Conservation (phyloP, 108 stramenopile species). For the Cylindrotheca closterium region DNA sequence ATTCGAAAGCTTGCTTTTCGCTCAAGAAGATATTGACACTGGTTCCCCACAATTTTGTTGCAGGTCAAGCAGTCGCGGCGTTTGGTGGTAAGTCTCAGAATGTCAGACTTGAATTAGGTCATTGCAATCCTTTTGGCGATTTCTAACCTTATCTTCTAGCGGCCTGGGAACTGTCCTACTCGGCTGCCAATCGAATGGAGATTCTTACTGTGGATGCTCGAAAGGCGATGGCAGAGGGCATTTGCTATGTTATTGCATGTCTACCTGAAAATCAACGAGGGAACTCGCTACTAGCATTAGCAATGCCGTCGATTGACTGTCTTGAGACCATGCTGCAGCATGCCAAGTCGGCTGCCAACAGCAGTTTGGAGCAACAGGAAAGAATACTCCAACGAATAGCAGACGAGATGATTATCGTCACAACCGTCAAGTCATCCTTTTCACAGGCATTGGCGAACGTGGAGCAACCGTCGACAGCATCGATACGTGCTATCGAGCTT, state of each 20-base stretch:
- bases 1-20: conserved; percentile 49
- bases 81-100: conserved; percentile 48
- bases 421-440: conserved; percentile 39
- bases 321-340: conserved; percentile 37
- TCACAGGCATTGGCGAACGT: conserved; percentile 13
- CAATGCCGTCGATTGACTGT: conserved; percentile 46
- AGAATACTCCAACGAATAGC: conserved; percentile 40
- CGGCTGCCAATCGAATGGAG: conserved; percentile 34
- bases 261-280: conserved; percentile 39
- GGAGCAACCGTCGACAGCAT: conserved; percentile 9
- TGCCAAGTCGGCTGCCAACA: conserved; percentile 13
- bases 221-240: conserved; percentile 43
- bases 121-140: neutral
- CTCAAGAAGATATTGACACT: conserved; percentile 39
- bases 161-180: conserved; percentile 49
- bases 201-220: conserved; percentile 49
- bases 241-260: conserved; percentile 50
- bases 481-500: conserved; percentile 14
- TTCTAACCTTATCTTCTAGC: conserved; percentile 11
- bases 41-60: conserved; percentile 42
- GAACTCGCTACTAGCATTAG: conserved; percentile 38
- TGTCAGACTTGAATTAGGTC: no score
- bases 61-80: conserved; percentile 42
- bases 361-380: conserved; percentile 1
- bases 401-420: conserved; percentile 49